phyloP scores from a whole-genome alignment of 148 eudicot species.

The Chenopodium suecicum region DNA sequence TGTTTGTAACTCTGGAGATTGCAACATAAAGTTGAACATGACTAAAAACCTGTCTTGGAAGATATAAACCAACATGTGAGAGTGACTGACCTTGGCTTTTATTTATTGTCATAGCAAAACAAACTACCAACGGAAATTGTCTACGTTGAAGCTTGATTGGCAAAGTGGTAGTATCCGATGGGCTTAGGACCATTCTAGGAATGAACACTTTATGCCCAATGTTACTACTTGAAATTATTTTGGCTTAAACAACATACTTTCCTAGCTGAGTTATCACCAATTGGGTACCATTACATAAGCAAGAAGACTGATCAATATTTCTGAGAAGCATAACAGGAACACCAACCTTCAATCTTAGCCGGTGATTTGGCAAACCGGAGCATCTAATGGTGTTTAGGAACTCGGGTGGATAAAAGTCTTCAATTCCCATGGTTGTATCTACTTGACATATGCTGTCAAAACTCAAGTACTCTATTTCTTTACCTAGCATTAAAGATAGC shows the following conservation, averaged over 20 bases:
- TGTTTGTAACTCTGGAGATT: neutral
- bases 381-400: constrained; percentile 6
- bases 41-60: too few species aligned
- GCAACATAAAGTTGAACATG: too few species aligned
- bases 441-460: neutral
- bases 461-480: neutral
- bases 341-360: constrained; percentile 1
- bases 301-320: neutral
- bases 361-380: neutral
- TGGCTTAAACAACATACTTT: neutral
- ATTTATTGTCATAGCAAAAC: constrained; percentile 2
- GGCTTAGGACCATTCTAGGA: constrained; percentile 1
- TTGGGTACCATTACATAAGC: neutral
- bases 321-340: constrained; percentile 7
- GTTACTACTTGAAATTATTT: neutral
- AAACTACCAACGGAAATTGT: neutral
- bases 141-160: neutral
- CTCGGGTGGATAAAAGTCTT: neutral
- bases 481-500: neutral
- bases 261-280: neutral
- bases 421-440: neutral
- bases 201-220: constrained; percentile 7
- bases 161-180: neutral
- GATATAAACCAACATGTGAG: too few species aligned
- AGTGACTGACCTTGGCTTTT: neutral